Evolutionary conservation across 345 rosid species (phyloP).

Genomic region (Rhizophora mangle): DNA sequence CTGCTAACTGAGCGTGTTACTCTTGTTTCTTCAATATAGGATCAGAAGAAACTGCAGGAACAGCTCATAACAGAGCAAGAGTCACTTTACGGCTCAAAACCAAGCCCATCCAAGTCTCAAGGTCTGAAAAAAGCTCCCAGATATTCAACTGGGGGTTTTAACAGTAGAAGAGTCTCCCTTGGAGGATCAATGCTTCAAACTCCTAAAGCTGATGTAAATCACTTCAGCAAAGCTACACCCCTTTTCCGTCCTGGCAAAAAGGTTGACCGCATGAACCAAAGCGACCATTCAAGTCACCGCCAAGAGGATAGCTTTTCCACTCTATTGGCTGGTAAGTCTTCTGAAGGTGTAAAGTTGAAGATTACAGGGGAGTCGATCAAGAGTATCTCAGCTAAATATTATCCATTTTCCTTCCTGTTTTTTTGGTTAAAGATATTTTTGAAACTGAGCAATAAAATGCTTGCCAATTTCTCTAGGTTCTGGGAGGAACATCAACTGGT

Average conservation of each 20-base stretch:
- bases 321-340: constrained; percentile 55
- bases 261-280: constrained; percentile 42
- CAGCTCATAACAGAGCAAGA: constrained; percentile 94
- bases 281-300: constrained; percentile 32
- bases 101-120: constrained; percentile 85
- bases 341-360: constrained; percentile 11
- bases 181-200: constrained; percentile 71
- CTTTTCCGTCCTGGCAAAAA: constrained; percentile 37
- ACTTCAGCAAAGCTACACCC: constrained; percentile 23
- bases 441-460: constrained; percentile 22
- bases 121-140: constrained; percentile 69
- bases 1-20: not conserved
- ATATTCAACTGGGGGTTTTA: constrained; percentile 72
- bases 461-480: constrained; percentile 14
- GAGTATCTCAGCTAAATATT: constrained; percentile 8
- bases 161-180: constrained; percentile 64
- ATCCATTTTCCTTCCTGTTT: not conserved
- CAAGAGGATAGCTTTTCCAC: constrained; percentile 45
- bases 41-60: constrained; percentile 96
- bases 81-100: constrained; percentile 89
- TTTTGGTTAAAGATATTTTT: constrained; percentile 15
- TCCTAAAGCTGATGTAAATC: constrained; percentile 50
- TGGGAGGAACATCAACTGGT: constrained; percentile 26
- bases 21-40: constrained; percentile 37
- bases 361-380: constrained; percentile 5